Conservation (phyloP, 371 early-diverging fungal species). For the Coemansia sp. region DNA sequence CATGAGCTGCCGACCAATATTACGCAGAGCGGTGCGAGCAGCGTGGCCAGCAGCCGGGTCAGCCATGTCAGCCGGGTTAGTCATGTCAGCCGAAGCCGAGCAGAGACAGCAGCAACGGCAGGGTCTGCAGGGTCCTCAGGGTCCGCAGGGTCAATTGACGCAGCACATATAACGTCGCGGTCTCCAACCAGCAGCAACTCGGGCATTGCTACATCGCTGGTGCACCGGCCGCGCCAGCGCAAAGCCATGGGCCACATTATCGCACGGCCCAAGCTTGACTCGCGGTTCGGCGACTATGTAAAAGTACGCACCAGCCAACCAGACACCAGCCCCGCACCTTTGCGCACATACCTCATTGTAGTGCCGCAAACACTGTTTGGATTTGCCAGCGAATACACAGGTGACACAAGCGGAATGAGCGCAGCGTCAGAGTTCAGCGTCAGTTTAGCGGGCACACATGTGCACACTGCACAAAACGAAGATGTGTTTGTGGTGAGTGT, state of each 20-base stretch:
- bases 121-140: not conserved
- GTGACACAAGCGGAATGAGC: not conserved
- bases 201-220: conserved; percentile 7
- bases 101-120: not conserved
- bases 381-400: not conserved
- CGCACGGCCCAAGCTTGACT: not conserved
- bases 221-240: conserved; percentile 18
- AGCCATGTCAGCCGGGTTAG: not conserved
- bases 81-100: no score
- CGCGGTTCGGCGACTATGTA: conserved; percentile 1
- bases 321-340: not conserved
- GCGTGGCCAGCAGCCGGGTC: not conserved
- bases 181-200: not conserved
- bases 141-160: no score
- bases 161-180: not conserved
- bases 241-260: not conserved
- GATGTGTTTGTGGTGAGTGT: not conserved
- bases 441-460: not conserved
- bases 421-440: not conserved
- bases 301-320: not conserved
- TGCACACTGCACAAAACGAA: no score
- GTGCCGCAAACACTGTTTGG: not conserved
- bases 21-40: not conserved
- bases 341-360: not conserved
- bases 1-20: conserved; percentile 9